Evolutionary conservation across 2,329 filamentous ascomycete genomes (phyloP).

Genomic region (Exophiala alcalophila): DNA sequence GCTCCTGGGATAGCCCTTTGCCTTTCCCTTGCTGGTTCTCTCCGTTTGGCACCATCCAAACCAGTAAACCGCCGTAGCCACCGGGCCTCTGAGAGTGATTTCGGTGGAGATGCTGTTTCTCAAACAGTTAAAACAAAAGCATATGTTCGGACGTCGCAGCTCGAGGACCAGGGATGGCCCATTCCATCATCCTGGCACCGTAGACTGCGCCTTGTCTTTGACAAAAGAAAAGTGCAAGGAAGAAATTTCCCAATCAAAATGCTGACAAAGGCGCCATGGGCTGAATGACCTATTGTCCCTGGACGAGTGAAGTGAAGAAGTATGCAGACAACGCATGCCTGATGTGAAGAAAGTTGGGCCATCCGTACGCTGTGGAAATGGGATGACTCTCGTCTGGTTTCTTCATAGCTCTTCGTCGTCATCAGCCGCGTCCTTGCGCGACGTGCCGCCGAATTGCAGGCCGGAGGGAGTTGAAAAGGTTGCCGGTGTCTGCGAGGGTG

Average conservation of each 20-base stretch:
- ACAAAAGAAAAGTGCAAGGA: conserved; percentile 6
- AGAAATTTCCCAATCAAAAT: conserved; percentile 7
- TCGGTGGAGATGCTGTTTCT: too few relatives aligned
- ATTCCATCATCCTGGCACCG: not conserved
- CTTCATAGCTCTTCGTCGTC: conserved; percentile 30
- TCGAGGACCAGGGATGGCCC: not conserved
- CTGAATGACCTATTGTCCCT: not conserved
- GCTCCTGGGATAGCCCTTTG: too few relatives aligned
- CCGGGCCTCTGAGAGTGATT: too few relatives aligned
- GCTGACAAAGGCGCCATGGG: not conserved
- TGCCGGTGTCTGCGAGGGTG: conserved; percentile 18
- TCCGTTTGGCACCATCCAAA: too few relatives aligned
- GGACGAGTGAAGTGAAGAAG: conserved; percentile 1
- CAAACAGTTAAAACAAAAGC: too few relatives aligned
- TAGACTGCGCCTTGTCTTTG: conserved; percentile 1
- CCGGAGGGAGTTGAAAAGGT: conserved; percentile 27
- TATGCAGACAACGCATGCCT: too few relatives aligned
- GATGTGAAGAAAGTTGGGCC: too few relatives aligned
- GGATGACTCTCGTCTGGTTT: too few relatives aligned
- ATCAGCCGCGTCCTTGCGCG: conserved; percentile 24
- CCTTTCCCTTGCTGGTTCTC: too few relatives aligned
- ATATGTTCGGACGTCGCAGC: too few relatives aligned
- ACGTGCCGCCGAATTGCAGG: conserved; percentile 29
- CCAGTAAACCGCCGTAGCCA: too few relatives aligned
- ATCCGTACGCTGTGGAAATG: too few relatives aligned